Conservation (phyloP, 2,329 filamentous ascomycete species). For the Capronia epimyces region DNA sequence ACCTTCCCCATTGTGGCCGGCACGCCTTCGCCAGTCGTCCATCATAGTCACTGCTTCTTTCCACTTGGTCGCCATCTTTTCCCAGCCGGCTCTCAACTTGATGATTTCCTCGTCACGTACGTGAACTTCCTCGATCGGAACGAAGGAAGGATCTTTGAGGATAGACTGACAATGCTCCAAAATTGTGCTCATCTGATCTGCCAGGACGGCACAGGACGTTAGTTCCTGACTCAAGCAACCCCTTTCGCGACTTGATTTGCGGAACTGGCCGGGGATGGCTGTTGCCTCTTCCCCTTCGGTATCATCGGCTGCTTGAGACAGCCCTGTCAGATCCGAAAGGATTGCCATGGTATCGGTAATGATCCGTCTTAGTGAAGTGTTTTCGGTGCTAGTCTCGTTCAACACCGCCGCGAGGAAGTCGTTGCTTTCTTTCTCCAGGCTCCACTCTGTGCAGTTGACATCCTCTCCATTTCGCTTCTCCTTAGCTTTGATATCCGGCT, state of each 20-base stretch:
- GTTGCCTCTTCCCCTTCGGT: slow-evolving; percentile 20
- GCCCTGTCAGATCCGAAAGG: slow-evolving; percentile 56
- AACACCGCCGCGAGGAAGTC: slow-evolving; percentile 74
- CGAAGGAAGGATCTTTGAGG: slow-evolving; percentile 92
- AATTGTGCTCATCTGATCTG: slow-evolving; percentile 67
- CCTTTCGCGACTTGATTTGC: slow-evolving; percentile 12
- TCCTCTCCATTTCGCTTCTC: slow-evolving; percentile 36
- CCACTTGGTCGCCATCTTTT: slow-evolving; percentile 89
- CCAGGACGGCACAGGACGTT: slow-evolving; percentile 63
- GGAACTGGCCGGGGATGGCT: slow-evolving; percentile 31
- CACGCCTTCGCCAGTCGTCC: slow-evolving; percentile 81
- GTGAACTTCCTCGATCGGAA: slow-evolving; percentile 89
- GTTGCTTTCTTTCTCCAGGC: slow-evolving; percentile 78
- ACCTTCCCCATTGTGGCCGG: slow-evolving; percentile 46
- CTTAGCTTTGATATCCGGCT: slow-evolving; percentile 31
- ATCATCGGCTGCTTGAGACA: slow-evolving; percentile 36
- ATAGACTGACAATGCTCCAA: slow-evolving; percentile 76
- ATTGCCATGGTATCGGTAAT: slow-evolving; percentile 66
- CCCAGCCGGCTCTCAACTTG: slow-evolving; percentile 76
- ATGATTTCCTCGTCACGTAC: slow-evolving; percentile 87
- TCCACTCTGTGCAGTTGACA: slow-evolving; percentile 56
- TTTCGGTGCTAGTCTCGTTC: slow-evolving; percentile 70
- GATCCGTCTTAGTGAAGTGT: slow-evolving; percentile 71
- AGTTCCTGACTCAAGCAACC: slow-evolving; percentile 32
- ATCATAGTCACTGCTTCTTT: slow-evolving; percentile 84